These are phyloP conservation scores for Geotrichum citri-aurantii DNA, from an alignment of 1,139 yeast genomes.

Conservation along the genomic window DNA sequence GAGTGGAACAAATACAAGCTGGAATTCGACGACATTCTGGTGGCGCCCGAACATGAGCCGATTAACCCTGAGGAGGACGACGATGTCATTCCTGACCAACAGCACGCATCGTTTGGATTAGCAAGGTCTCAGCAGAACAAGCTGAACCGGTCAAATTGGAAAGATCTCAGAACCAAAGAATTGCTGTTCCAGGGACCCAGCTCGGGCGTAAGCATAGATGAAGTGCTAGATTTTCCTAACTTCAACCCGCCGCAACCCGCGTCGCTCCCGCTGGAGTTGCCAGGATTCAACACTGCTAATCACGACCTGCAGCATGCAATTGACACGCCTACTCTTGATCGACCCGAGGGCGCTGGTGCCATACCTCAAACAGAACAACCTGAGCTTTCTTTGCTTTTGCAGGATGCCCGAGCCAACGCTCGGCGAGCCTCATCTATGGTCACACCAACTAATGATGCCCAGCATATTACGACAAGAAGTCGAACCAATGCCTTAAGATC, in stretches of 20 bases:
- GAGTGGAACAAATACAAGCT: conserved; percentile 36
- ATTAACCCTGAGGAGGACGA: conserved; percentile 35
- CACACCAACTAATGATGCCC: conserved; percentile 5
- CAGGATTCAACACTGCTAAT: neutral
- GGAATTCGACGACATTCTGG: conserved; percentile 33
- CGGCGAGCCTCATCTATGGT: conserved; percentile 7
- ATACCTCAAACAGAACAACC: neutral
- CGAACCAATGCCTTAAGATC: conserved; percentile 9
- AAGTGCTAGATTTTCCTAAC: conserved; percentile 13
- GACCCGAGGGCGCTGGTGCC: neutral
- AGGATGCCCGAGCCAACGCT: conserved; percentile 8
- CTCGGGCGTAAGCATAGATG: conserved; percentile 16
- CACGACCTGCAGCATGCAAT: neutral
- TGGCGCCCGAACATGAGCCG: conserved; percentile 34
- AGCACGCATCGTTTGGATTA: conserved; percentile 27
- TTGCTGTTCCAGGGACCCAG: conserved; percentile 25
- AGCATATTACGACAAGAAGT: conserved; percentile 7
- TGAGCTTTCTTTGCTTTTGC: neutral
- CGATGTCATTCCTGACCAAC: conserved; percentile 32
- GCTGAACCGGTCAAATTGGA: conserved; percentile 33
- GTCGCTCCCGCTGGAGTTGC: neutral
- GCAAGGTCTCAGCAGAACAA: conserved; percentile 20
- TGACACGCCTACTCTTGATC: conserved; percentile 2
- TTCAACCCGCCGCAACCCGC: neutral
- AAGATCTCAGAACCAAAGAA: conserved; percentile 31